Base-by-base conservation (phyloP, 176 grass and related monocot genomes). In the Musa itinerans region DNA sequence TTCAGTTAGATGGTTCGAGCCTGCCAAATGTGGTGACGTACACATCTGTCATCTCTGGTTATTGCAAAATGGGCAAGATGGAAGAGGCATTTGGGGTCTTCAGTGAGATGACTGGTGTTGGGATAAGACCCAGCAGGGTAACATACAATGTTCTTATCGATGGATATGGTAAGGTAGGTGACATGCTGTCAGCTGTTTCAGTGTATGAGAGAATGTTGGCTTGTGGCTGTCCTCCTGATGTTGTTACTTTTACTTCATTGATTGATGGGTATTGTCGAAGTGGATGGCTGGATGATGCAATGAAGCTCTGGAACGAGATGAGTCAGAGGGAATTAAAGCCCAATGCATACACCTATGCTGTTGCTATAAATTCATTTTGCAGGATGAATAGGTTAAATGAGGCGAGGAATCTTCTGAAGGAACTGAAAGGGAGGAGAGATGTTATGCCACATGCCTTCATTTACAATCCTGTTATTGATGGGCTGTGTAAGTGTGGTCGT, bases 111-210 rank as follows among this genome's bases (percentile, higher is more conserved):
- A 71, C 91, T 76, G 53, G 27, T 2, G 85, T 29, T 62, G 88
- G 90, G 55, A 87, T 71, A 78, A 72, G 13, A 21, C 95, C 88
- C 79, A 98, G 82, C 21, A 27, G 52, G 9, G 53, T 94, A 68
- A 94, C 95, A 65, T 99, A 89, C 83, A 99, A 94, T 92, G 88
- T 86, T 14, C 95, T 94, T 80, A 94, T 94, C 59, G 86, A 91
- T 92, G 90, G 95, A 29, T 94, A 89, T 81, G 88, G 90, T 76
- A 94, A 99, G 81, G 77, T 20, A 62, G 83, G 78, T 0, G 73
- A 89, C 61, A 91, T 91, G 78, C 75, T 72, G 19, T 93, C 82
- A 19, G 90, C 88, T 17, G 69, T 83, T 65, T 43, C 67, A 15
- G 25, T 91, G 82, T 98, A 91, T 87, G 78, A 89, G 73, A 89